A percentile compares a stretch with the other conserved stretches of the same genome.
Conservation (phyloP, 352 stramenopile species). For the Phytophthora pseudosyringae region DNA sequence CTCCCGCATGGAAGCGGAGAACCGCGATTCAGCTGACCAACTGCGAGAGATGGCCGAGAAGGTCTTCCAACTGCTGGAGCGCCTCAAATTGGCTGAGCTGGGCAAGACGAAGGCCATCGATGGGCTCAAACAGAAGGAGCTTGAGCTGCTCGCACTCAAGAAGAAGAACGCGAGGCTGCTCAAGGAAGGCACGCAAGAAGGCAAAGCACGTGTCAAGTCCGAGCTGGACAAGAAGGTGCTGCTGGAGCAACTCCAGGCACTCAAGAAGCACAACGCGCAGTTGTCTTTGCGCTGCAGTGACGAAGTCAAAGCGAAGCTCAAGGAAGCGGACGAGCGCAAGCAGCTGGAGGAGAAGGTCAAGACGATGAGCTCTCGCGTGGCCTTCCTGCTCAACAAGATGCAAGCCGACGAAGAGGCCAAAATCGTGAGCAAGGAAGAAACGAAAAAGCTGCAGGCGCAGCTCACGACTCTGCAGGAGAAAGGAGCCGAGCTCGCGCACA, state of each 20-base stretch:
- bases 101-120: constrained; percentile 97
- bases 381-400: constrained; percentile 97
- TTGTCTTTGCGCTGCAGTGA: constrained; percentile 92
- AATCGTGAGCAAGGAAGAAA: constrained; percentile 92
- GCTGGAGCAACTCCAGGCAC: constrained; percentile 93
- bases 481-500: constrained; percentile 87
- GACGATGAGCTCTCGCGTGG: constrained; percentile 92
- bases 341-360: constrained; percentile 94
- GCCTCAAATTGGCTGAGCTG: constrained; percentile 95
- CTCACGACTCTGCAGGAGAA: constrained; percentile 90
- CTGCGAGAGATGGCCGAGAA: constrained; percentile 98
- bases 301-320: constrained; percentile 94
- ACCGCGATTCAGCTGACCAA: constrained; percentile 94
- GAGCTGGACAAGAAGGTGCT: constrained; percentile 95
- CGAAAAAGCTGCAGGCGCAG: constrained; percentile 95
- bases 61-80: constrained; percentile 95
- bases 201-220: constrained; percentile 92
- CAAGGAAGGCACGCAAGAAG: constrained; percentile 94
- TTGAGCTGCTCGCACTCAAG: constrained; percentile 94
- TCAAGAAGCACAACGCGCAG: constrained; percentile 97
- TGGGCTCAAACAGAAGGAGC: constrained; percentile 93
- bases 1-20: constrained; percentile 95
- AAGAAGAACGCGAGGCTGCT: constrained; percentile 95
- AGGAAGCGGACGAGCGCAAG: constrained; percentile 92
- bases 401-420: constrained; percentile 96